Conservation (phyloP, 106 monocot species). For the Ottelia alismoides region DNA sequence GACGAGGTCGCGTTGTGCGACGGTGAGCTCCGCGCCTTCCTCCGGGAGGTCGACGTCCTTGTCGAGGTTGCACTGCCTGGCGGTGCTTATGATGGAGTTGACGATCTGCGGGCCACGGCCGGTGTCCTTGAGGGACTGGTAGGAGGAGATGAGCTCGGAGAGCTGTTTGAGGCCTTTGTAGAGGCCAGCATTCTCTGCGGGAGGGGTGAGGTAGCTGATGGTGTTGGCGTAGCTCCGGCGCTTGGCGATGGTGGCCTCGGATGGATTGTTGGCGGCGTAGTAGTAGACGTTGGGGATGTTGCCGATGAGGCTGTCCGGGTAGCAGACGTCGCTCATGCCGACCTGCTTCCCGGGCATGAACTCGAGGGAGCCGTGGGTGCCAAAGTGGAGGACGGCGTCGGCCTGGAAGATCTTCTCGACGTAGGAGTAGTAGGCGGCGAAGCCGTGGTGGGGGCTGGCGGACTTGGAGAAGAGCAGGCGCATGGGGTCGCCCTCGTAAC, state of each 20-base stretch:
- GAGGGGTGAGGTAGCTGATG: conserved; percentile 73
- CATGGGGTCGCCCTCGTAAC: conserved; percentile 85
- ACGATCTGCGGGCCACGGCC: conserved; percentile 70
- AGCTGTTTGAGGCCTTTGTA: conserved; percentile 92
- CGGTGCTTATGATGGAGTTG: conserved; percentile 75
- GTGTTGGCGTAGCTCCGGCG: conserved; percentile 80
- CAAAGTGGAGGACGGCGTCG: conserved; percentile 83
- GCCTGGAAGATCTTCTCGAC: conserved; percentile 88
- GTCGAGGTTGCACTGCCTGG: conserved; percentile 75
- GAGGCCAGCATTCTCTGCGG: conserved; percentile 72
- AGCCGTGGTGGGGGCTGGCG: conserved; percentile 81
- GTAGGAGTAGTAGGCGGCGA: conserved; percentile 73
- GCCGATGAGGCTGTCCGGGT: conserved; percentile 74
- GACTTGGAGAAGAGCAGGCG: conserved; percentile 79
- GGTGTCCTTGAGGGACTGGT: conserved; percentile 73
- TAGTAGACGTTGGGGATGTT: conserved; percentile 84
- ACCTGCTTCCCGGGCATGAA: conserved; percentile 95
- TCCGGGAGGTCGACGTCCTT: conserved; percentile 64
- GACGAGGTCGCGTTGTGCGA: conserved; percentile 37
- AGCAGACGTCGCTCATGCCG: conserved; percentile 83
- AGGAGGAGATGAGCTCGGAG: conserved; percentile 67
- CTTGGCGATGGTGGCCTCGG: conserved; percentile 76
- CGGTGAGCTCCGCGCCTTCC: conserved; percentile 38
- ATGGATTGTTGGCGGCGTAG: conserved; percentile 85
- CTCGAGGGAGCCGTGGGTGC: conserved; percentile 82